Conservation (phyloP, 352 stramenopile species). For the Pythium inflatum region DNA sequence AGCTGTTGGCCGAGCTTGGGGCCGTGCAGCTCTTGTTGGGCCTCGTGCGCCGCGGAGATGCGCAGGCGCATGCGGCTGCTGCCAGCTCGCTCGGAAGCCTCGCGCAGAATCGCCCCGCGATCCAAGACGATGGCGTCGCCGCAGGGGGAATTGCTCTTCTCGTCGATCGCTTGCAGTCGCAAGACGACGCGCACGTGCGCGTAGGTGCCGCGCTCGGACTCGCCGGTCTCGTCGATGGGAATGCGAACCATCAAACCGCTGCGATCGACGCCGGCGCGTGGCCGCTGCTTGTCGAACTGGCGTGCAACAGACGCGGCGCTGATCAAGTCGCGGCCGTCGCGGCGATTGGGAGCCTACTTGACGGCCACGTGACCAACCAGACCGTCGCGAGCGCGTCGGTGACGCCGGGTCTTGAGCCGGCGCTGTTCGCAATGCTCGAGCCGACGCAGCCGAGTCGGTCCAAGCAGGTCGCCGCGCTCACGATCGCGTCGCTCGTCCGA, state of each 20-base stretch:
- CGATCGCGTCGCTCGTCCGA: no score
- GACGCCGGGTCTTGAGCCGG: no score
- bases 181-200: neutral
- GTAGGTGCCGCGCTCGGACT: neutral
- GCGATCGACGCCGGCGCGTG: neutral
- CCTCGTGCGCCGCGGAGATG: neutral
- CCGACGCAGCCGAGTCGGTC: no score
- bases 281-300: no score
- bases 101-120: neutral
- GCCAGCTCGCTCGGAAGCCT: neutral
- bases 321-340: no score
- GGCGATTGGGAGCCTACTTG: no score
- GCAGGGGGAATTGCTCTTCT: neutral
- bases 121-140: neutral
- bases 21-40: neutral
- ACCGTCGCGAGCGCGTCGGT: no score
- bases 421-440: no score
- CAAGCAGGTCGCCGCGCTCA: no score
- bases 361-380: no score
- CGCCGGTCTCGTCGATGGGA: neutral
- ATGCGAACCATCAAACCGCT: neutral
- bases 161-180: neutral
- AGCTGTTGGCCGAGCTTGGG: neutral
- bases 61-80: neutral
- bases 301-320: no score